Evolutionary conservation across 495 filamentous ascomycete genomes (phyloP).

Genomic region (Annulohypoxylon moriforme): DNA sequence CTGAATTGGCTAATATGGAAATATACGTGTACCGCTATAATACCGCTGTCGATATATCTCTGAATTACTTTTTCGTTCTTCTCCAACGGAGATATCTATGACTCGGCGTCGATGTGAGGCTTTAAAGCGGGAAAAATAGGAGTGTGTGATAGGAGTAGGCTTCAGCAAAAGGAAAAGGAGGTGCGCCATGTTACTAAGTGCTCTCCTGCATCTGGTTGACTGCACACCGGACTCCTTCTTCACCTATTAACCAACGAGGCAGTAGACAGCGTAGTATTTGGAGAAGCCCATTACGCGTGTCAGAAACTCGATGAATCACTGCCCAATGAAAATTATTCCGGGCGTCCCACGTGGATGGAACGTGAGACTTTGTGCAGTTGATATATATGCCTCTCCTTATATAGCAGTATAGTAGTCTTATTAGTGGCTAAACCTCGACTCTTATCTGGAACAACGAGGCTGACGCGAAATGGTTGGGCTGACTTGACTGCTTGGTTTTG

Average conservation of each 20-base stretch:
- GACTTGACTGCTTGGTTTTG: slow-evolving; percentile 22
- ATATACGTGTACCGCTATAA: slow-evolving; percentile 12
- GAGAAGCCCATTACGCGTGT: slow-evolving; percentile 9
- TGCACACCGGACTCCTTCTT: slow-evolving; percentile 23
- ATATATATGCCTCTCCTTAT: slow-evolving; percentile 7
- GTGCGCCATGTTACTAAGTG: slow-evolving; percentile 23
- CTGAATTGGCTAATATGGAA: slow-evolving; percentile 24
- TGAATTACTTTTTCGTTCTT: neutral
- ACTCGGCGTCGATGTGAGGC: slow-evolving; percentile 5
- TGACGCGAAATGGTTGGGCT: slow-evolving; percentile 32
- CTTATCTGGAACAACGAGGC: slow-evolving; percentile 33
- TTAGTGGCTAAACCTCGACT: slow-evolving; percentile 13
- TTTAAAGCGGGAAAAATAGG: neutral
- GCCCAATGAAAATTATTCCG: slow-evolving; percentile 28
- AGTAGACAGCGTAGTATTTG: slow-evolving; percentile 17
- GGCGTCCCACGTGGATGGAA: slow-evolving; percentile 32
- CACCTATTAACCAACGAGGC: slow-evolving; percentile 34
- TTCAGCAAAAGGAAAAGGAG: slow-evolving; percentile 3
- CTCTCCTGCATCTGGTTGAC: slow-evolving; percentile 30
- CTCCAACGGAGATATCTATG: neutral
- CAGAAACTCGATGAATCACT: neutral
- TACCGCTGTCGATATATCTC: slow-evolving; percentile 17
- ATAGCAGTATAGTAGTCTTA: slow-evolving; percentile 12
- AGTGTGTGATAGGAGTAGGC: neutral
- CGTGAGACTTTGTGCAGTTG: slow-evolving; percentile 15